Conservation (phyloP, 192 early-diverging fungal genomes). For the Backusella sp. region DNA sequence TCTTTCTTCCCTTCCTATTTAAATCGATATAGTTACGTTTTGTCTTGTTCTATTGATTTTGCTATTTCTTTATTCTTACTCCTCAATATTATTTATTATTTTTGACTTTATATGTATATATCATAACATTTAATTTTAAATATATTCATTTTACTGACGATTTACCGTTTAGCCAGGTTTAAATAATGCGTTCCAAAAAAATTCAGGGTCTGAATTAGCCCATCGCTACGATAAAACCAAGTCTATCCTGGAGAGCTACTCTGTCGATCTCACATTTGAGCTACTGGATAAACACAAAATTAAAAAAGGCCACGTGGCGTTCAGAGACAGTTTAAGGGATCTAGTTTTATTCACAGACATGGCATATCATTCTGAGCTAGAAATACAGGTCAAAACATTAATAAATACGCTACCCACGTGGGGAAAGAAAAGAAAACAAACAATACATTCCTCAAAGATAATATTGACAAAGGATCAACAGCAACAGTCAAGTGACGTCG, state of each 20-base stretch:
- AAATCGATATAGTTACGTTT: neutral
- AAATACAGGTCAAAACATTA: slow-evolving; percentile 7
- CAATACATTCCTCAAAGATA: neutral
- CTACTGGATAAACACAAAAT: slow-evolving; percentile 65
- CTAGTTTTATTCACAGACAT: slow-evolving; percentile 20
- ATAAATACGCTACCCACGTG: neutral
- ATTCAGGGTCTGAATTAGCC: slow-evolving; percentile 73
- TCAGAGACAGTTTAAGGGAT: neutral
- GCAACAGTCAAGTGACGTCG: neutral
- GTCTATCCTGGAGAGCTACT: slow-evolving; percentile 82
- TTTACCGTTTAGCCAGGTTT: slow-evolving; percentile 66
- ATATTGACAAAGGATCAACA: neutral
- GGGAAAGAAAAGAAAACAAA: neutral
- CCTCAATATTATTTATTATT: neutral
- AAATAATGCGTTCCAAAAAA: slow-evolving; percentile 85
- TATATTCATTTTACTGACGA: neutral
- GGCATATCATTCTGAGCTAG: slow-evolving; percentile 1
- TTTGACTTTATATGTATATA: neutral
- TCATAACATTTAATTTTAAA: neutral
- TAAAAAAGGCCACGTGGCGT: slow-evolving; percentile 38
- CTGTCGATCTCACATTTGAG: slow-evolving; percentile 64
- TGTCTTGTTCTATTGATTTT: neutral
- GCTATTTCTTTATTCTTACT: neutral
- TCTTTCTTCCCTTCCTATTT: neutral
- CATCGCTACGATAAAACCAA: slow-evolving; percentile 57